Evolutionary conservation across 345 rosid species (phyloP), one percentile per base, ranked within the genome.

Genomic region (Gossypioides kirkii): DNA sequence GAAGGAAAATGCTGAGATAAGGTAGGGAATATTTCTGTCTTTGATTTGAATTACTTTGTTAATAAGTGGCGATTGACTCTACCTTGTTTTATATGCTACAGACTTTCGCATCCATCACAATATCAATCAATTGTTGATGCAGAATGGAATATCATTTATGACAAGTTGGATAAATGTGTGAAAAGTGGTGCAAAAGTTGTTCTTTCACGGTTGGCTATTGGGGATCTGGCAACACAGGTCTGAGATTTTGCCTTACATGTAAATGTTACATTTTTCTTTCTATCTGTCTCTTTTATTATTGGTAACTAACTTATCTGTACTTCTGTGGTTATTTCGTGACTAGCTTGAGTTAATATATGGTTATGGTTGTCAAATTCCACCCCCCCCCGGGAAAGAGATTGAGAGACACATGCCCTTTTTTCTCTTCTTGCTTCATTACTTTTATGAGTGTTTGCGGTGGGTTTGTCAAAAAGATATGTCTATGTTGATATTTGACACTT

Each of bases 61-160:
- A 6, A 20, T 45, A 60, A 72, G 18, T 54, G 68, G 50, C 23
- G 50, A 36, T 75, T 83, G 49, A 71, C 62, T 42, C 61, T 69
- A 61, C 43, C 73, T 71, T 69, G 52, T 62, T 76, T 54, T 65
- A n/a, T 72, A 53, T 74, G 61, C 46, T 70, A 73, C 87, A 96
- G 99, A 80, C 86, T 96, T 75, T 85, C 97, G 70, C 97, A 96
- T 87, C 99, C 99, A 76, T 86, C 91, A 20, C 92, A 93, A 71
- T 93, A 96, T 76, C 99, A 96, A 78, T 96, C 99, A 73, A 96
- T 96, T 79, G 99, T 96, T 80, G 99, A 96, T 85, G 99, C 99
- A 13, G 99, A 96, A 73, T 96, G 99, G 99, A 96, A 93, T 87
- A 96, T 96, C 72, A 96, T 96, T 69, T 96, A 96, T 79, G 97